Evolutionary conservation across 106 monocot species (phyloP).

Genomic region (Acorus gramineus): DNA sequence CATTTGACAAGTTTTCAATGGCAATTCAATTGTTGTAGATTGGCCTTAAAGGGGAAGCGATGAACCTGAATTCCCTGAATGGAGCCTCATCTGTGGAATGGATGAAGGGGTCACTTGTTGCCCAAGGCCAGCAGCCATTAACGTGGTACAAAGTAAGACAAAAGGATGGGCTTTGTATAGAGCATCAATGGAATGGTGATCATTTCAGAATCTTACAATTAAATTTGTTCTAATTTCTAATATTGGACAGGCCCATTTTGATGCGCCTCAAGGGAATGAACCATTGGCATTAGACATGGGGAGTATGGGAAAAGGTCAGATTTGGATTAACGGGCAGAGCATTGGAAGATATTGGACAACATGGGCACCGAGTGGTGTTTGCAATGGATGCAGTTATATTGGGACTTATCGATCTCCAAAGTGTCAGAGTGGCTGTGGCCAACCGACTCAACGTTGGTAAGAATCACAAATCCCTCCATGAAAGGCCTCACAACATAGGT

Average conservation of each 20-base stretch:
- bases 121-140: constrained; percentile 59
- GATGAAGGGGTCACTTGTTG: constrained; percentile 58
- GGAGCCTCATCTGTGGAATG: constrained; percentile 80
- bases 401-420: constrained; percentile 64
- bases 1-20: too few relatives aligned
- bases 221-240: not conserved
- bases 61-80: constrained; percentile 81
- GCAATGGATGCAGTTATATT: constrained; percentile 55
- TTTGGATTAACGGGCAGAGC: constrained; percentile 91
- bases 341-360: constrained; percentile 89
- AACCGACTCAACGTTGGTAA: constrained; percentile 94
- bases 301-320: constrained; percentile 96
- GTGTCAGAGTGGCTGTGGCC: constrained; percentile 77
- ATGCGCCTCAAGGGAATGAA: constrained; percentile 80
- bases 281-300: constrained; percentile 90
- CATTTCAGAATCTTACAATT: not conserved
- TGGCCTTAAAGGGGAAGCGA: constrained; percentile 81
- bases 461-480: not conserved
- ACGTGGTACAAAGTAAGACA: constrained; percentile 80
- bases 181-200: too few relatives aligned
- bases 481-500: not conserved
- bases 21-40: constrained; percentile 20
- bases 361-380: constrained; percentile 49
- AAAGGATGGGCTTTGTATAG: not conserved
- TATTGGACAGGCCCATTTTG: constrained; percentile 61